Conservation (phyloP, 805 yeast species). For the Cyberlindnera euphorbiae region DNA sequence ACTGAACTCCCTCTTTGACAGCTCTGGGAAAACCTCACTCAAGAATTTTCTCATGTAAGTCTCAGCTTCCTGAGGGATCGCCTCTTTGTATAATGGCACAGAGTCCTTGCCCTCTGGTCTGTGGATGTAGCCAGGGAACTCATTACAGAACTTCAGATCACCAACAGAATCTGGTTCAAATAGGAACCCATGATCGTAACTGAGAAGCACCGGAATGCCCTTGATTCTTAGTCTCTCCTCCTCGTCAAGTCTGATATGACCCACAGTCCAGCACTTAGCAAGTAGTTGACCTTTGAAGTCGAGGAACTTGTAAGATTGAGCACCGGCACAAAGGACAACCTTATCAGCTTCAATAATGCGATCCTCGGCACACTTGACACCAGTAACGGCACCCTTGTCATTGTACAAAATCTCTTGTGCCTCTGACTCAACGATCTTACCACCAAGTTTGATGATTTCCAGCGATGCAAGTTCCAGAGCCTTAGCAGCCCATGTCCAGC, state of each 20-base stretch:
- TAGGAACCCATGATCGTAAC: slow-evolving; percentile 36
- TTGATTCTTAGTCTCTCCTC: slow-evolving; percentile 30
- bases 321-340: slow-evolving; percentile 36
- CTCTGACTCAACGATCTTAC: slow-evolving; percentile 19
- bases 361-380: slow-evolving; percentile 29
- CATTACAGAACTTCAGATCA: slow-evolving; percentile 36
- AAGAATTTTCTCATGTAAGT: slow-evolving; percentile 30
- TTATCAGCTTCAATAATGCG: slow-evolving; percentile 23
- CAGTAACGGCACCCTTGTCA: slow-evolving; percentile 23
- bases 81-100: slow-evolving; percentile 27
- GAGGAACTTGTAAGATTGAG: slow-evolving; percentile 31
- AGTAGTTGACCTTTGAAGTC: slow-evolving; percentile 33
- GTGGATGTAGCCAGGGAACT: slow-evolving; percentile 36
- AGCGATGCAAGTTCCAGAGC: slow-evolving; percentile 28
- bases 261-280: slow-evolving; percentile 39
- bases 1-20: slow-evolving; percentile 28
- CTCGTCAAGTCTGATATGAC: slow-evolving; percentile 33
- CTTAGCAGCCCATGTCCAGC: slow-evolving; percentile 33
- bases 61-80: slow-evolving; percentile 32
- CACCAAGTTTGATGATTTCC: slow-evolving; percentile 31
- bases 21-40: slow-evolving; percentile 29
- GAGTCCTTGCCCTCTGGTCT: slow-evolving; percentile 18
- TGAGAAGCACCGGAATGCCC: slow-evolving; percentile 33
- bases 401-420: slow-evolving; percentile 19
- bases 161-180: slow-evolving; percentile 36